These are phyloP conservation scores for Mrakia blollopis DNA, from an alignment of 768 basidiomycete species.

Conservation along the genomic window DNA sequence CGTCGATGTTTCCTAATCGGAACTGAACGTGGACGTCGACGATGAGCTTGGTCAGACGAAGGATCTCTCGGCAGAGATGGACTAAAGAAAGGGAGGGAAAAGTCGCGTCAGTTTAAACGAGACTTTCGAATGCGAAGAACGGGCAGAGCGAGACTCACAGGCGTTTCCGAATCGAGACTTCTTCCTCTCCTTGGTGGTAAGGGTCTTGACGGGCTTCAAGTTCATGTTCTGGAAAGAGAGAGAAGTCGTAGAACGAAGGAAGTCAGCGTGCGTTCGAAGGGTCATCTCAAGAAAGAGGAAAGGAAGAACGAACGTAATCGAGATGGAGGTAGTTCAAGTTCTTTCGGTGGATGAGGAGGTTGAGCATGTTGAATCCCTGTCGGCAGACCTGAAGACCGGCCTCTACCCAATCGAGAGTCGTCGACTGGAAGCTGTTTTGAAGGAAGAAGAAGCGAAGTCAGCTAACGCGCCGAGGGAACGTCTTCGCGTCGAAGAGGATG, in stretches of 20 bases:
- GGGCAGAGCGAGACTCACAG: slow-evolving; percentile 15
- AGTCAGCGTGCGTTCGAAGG: not conserved
- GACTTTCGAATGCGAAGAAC: not conserved
- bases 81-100: not conserved
- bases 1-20: slow-evolving; percentile 95
- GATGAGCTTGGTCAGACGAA: slow-evolving; percentile 94
- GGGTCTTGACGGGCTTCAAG: slow-evolving; percentile 57
- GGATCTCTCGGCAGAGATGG: slow-evolving; percentile 85
- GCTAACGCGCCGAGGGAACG: not conserved
- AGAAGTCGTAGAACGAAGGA: not conserved
- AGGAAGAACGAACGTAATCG: slow-evolving; percentile 57
- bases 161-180: slow-evolving; percentile 99
- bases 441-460: not conserved
- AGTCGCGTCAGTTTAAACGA: not conserved
- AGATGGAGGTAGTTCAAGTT: slow-evolving; percentile 77
- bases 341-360: slow-evolving; percentile 97
- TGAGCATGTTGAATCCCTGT: slow-evolving; percentile 99
- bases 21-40: slow-evolving; percentile 99
- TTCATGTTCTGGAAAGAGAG: slow-evolving; percentile 22
- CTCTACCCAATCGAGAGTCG: slow-evolving; percentile 97
- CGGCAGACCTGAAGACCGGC: slow-evolving; percentile 97
- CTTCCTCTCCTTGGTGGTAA: slow-evolving; percentile 98
- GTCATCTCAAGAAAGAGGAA: not conserved
- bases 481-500: not conserved
- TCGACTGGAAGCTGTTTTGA: slow-evolving; percentile 79